A percentile compares a stretch with the other conserved stretches of the same genome.
Conservation (phyloP, 2,329 filamentous ascomycete genomes). For the Aspergillus sp. region DNA sequence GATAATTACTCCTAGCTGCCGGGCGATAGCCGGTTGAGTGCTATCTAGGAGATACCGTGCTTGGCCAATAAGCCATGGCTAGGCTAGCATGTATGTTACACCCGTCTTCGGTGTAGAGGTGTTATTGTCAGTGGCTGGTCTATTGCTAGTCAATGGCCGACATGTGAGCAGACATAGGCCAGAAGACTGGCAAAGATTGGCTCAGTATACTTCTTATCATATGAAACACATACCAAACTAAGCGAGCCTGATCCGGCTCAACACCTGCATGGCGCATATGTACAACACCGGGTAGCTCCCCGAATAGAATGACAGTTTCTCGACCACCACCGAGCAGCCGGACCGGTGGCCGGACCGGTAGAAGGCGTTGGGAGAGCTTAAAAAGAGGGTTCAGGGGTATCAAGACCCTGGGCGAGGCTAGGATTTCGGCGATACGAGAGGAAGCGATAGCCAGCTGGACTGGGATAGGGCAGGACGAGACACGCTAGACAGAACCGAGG, state of each 20-base stretch:
- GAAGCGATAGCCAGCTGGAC: background rate
- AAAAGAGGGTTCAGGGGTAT: background rate
- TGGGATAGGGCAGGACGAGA: background rate
- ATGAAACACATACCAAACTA: background rate
- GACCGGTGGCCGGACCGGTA: slow-evolving; percentile 19
- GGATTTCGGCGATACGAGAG: background rate
- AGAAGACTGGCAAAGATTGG: background rate
- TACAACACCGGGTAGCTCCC: background rate
- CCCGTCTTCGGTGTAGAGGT: background rate
- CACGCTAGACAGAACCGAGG: background rate
- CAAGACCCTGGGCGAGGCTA: background rate
- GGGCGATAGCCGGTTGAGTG: background rate
- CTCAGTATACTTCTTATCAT: background rate
- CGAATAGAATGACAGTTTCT: background rate
- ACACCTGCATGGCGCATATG: background rate
- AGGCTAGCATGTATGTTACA: background rate
- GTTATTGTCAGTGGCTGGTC: background rate
- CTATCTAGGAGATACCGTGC: background rate
- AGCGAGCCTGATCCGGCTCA: background rate
- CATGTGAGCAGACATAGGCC: background rate
- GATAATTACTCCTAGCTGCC: background rate
- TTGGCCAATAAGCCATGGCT: background rate
- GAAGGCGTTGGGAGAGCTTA: background rate
- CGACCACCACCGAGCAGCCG: background rate
- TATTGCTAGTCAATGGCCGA: background rate